Evolutionary conservation across 345 rosid species (phyloP), one percentile per base, ranked within the genome.

Genomic region (Lepidium africanum): DNA sequence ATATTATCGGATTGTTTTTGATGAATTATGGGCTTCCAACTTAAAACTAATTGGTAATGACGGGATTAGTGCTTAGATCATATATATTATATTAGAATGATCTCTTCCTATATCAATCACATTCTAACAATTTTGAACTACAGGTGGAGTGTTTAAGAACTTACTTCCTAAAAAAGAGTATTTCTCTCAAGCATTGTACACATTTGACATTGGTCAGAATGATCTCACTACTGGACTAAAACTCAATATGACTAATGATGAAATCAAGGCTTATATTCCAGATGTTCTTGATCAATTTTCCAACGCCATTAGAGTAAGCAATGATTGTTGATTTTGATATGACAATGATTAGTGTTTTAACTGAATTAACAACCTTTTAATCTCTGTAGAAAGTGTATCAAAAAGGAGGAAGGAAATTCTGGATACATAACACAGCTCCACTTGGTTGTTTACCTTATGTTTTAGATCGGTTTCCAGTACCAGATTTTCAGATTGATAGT

Each of bases 401-500:
- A 5, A 68, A 52, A 17, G 91, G 89, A 74, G 87, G 89, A 32
- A 73, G 87, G 62, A 47, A 46, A 32, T 84, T 88, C 39, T 89
- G 89, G 92, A 76, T 89, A 39, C 98, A 87, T 71, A 92, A 84
- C 60, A 86, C 96, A 4, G 95, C 83, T 10, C 96, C 95, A 3
- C 59, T 86, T 3, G 96, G 96, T 3, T 90, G 96, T 67, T 65
- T 83, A 12, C 81, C 90, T 1, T 90, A 85, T 43, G 71, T 80
- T 3, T 14, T 87, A 38, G 92, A 78, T 27, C 77, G 85, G 13
- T 76, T 77, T 35, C 84, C 76, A 1, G 60, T 79, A 17, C 67
- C 61, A 2, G 73, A 69, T 0, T 60, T 80, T 12, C 82, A 79
- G 36, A 49, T 85, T 10, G 89, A 89, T 40, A 30, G 9, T 38